Conservation (phyloP, 176 grass and related monocot genomes). For the Hsuehochloa calcarea region DNA sequence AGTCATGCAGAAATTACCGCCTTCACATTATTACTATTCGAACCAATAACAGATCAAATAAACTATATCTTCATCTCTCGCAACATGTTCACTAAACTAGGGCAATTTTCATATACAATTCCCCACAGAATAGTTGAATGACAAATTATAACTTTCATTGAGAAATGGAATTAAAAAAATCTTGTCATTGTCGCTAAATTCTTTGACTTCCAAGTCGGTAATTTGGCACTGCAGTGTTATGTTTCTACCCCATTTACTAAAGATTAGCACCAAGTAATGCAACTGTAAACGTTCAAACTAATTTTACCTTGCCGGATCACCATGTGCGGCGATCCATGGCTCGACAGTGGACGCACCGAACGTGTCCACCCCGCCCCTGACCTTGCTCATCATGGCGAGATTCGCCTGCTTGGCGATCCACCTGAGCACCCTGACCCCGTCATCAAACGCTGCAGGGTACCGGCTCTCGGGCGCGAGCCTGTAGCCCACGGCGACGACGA, state of each 20-base stretch:
- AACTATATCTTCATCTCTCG: neutral
- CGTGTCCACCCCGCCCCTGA: slow-evolving; percentile 48
- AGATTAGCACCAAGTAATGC: neutral
- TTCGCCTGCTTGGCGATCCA: slow-evolving; percentile 92
- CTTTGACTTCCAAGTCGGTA: neutral
- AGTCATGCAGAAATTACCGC: neutral
- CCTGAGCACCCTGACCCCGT: slow-evolving; percentile 73
- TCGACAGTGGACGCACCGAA: slow-evolving; percentile 77
- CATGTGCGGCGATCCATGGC: slow-evolving; percentile 86
- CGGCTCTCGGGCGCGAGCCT: slow-evolving; percentile 78
- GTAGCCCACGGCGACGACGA: slow-evolving; percentile 75
- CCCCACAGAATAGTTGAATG: neutral
- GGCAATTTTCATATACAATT: neutral
- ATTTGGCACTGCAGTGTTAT: neutral
- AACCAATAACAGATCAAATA: neutral
- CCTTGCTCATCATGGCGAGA: slow-evolving; percentile 59
- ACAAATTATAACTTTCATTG: neutral
- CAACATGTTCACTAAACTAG: neutral
- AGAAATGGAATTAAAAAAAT: neutral
- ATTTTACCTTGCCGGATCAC: slow-evolving; percentile 74
- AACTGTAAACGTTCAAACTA: neutral
- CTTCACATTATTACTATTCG: neutral
- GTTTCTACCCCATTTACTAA: neutral
- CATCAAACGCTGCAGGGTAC: slow-evolving; percentile 84
- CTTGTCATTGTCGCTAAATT: neutral